Base-by-base conservation (phyloP, 2,329 filamentous ascomycete genomes). In the Colletotrichum sp. region DNA sequence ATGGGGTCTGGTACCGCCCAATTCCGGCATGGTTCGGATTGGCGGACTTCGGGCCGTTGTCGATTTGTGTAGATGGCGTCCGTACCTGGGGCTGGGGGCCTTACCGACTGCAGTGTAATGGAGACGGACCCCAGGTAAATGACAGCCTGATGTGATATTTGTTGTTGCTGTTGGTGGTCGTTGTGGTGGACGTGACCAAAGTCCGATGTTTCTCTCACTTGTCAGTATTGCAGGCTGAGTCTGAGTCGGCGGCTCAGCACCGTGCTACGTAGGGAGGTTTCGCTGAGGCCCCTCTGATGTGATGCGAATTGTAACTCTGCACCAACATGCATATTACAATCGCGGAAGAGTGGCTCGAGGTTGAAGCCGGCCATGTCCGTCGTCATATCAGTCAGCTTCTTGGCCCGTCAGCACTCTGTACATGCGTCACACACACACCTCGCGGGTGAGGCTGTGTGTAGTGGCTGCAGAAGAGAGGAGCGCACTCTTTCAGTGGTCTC, bases 331-430 rank as follows among this genome's bases (percentile, higher is more conserved):
- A 43, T 72, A 8, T 12, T 26, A 21, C 48, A 48, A 21, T 24
- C 15, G 16, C 43, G 26, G 8, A 56, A 16, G 28, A 24, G n/a
- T n/a, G 43, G 34, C 28, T 65, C 12, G 43, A 65, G 13, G 48
- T 60, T 60, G 48, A 64, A 64, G 70, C 30, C 65, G 64, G 70
- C 34, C 48, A 71, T 58, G 43, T 64, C 70, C 64, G 64, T 68
- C 8, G 28, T 34, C 16, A 65, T 32, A 13, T 52, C n/a, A 28
- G 62, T 68, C 69, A 75, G 62, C 64, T 36, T 52, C 68, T 71
- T 75, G 62, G 69, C 62, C 24, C 18, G 72, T 66, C 68, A 71
- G 72, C 62, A 75, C 72, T 71, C 61, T 75, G 62, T 67, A 15
- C 9, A 62, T 32, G 36, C 56, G 55, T 34, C 52, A 15, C 24